A percentile compares a stretch with the other conserved stretches of the same genome.
Evolutionary conservation across 1,139 yeast species (phyloP).

Genomic region (Kluyveromyces marxianus): DNA sequence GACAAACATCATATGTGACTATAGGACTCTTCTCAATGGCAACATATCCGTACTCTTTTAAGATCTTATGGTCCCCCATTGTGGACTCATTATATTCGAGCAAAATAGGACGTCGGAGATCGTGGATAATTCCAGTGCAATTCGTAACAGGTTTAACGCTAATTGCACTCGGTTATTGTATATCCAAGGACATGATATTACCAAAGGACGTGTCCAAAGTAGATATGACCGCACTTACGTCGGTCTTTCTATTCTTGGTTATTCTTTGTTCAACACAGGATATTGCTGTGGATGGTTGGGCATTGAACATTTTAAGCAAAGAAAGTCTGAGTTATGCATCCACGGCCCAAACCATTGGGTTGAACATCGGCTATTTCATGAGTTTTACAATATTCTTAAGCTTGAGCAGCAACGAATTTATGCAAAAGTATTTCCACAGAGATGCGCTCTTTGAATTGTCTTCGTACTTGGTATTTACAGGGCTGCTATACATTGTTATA

Average conservation of each 20-base stretch:
- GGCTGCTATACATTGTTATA: conserved; percentile 58
- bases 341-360: conserved; percentile 94
- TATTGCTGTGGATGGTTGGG: conserved; percentile 99
- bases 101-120: conserved; percentile 70
- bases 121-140: conserved; percentile 95
- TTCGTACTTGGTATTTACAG: conserved; percentile 72
- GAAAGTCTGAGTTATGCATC: conserved; percentile 87
- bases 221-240: conserved; percentile 26
- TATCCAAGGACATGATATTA: conserved; percentile 46
- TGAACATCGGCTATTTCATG: conserved; percentile 86
- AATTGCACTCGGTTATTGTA: conserved; percentile 49
- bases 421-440: conserved; percentile 61
- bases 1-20: conserved; percentile 72
- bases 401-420: conserved; percentile 85
- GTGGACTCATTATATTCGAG: conserved; percentile 78
- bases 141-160: conserved; percentile 63
- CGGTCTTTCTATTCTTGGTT: conserved; percentile 65
- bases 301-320: conserved; percentile 73
- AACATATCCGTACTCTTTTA: conserved; percentile 88
- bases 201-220: conserved; percentile 32
- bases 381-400: conserved; percentile 89
- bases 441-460: conserved; percentile 65
- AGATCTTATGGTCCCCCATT: conserved; percentile 90
- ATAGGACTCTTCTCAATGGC: conserved; percentile 89
- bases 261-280: conserved; percentile 96